Base-by-base conservation (phyloP, 352 stramenopile genomes). In the Pythium scleroteichum region DNA sequence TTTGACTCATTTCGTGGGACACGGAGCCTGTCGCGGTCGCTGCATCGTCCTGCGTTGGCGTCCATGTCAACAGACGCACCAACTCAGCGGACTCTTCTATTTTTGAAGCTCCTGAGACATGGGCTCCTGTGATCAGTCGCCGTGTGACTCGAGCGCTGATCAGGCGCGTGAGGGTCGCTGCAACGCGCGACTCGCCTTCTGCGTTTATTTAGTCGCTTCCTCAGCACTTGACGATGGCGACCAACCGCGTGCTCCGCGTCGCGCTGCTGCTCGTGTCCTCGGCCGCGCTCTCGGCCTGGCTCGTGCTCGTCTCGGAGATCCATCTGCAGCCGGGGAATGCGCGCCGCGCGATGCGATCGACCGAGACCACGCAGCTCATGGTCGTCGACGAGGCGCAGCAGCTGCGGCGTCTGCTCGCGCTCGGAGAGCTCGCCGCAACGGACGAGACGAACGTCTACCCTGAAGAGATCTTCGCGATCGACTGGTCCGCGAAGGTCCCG, bases 381-480 rank as follows among this genome's bases (percentile, higher is more conserved):
- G 42, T 49, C 16, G 23, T 24, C 9, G 42, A 49, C 42, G 42
- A 49, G 19, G 23, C 42, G 42, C 19, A 17, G 19, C 42, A 26
- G 16, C 8, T 49, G 16, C 42, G 13, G 19, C 12, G 26, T 4
- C 42, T 49, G 42, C 42, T 49, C 19, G 42, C 23, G 19, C 4
- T 13, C 8, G n/a, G 42, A 8, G 42, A 32, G 16, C 22, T 27
- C 42, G 19, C 8, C 12, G 16, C 14, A 9, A n/a, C 42, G 3
- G 13, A 17, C 19, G n/a, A 29, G 14, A 49, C 42, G 42, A 44
- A 17, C 4, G 42, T 55, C 16, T 61, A 66, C 33, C 59, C 59
- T 4, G 22, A 55, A 9, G 44, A 47, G 27, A 35, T 61, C 22
- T 42, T 61, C 22, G 14, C 52, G 4, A 22, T 51, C 50, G 51